Percentiles rank a stretch among this genome's conserved stretches.
Evolutionary conservation across 1,139 yeast species (phyloP).

Genomic region (Pichia sp.): DNA sequence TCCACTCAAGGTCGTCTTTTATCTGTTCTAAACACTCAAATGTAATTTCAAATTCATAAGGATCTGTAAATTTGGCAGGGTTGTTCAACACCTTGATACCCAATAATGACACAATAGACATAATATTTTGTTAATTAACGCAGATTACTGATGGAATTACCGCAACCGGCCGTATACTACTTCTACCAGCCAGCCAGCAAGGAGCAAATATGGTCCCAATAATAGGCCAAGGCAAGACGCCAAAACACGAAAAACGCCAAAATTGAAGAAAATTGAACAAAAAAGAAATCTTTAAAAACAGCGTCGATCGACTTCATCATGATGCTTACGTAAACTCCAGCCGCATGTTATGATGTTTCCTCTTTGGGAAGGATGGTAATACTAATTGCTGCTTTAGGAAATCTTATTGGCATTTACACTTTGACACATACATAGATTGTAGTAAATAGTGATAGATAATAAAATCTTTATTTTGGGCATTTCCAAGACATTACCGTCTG

Average conservation of each 20-base stretch:
- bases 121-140: not conserved
- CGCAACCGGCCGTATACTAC: too few species aligned
- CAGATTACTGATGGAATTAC: too few species aligned
- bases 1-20: conserved; percentile 95
- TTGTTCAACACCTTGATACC: conserved; percentile 91
- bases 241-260: not conserved
- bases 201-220: too few species aligned
- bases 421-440: too few species aligned
- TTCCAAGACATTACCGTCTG: too few species aligned
- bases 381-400: not conserved
- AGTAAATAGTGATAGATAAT: too few species aligned
- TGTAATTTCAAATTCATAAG: conserved; percentile 94
- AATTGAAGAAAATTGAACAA: not conserved
- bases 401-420: not conserved
- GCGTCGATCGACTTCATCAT: not conserved
- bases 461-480: too few species aligned
- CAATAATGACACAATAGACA: conserved; percentile 91
- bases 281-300: too few species aligned
- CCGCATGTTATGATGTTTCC: too few species aligned
- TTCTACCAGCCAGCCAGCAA: too few species aligned
- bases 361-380: too few species aligned
- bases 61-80: conserved; percentile 90
- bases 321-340: too few species aligned
- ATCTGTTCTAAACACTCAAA: conserved; percentile 93
- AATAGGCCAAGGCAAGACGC: not conserved